Conservation (phyloP, 202 grass and related monocot genomes). For the Schoenoplectus tabernaemontani region DNA sequence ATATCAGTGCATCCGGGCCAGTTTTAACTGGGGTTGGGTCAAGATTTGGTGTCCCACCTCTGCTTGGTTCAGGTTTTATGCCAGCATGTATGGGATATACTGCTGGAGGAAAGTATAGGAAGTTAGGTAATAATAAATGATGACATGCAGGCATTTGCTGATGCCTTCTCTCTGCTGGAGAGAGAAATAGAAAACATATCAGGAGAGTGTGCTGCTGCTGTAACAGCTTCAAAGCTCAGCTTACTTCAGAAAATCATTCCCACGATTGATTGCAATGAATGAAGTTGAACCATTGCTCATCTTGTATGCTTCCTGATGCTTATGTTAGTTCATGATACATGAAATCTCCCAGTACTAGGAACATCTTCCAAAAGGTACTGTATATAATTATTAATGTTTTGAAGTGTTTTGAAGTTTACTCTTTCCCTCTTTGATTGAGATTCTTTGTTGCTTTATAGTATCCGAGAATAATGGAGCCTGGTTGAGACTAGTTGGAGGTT, state of each 20-base stretch:
- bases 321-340: neutral
- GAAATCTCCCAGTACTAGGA: neutral
- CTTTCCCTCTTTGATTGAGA: neutral
- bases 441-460: neutral
- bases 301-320: neutral
- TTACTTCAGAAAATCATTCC: constrained; percentile 85
- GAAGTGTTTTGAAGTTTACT: neutral
- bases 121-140: constrained; percentile 14
- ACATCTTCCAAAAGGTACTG: neutral
- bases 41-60: neutral
- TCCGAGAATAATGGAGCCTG: neutral
- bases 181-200: constrained; percentile 62
- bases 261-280: constrained; percentile 65
- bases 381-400: neutral
- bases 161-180: constrained; percentile 80
- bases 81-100: neutral
- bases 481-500: neutral
- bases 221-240: constrained; percentile 44
- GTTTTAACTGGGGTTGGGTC: neutral
- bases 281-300: constrained; percentile 5
- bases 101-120: neutral
- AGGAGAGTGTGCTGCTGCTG: constrained; percentile 34
- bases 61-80: constrained; percentile 10
- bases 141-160: constrained; percentile 76
- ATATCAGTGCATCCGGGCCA: neutral